A percentile compares a stretch with the other conserved stretches of the same genome.
phyloP scores from a whole-genome alignment of 1,284 basidiomycete species.

The Irpex sp. region DNA sequence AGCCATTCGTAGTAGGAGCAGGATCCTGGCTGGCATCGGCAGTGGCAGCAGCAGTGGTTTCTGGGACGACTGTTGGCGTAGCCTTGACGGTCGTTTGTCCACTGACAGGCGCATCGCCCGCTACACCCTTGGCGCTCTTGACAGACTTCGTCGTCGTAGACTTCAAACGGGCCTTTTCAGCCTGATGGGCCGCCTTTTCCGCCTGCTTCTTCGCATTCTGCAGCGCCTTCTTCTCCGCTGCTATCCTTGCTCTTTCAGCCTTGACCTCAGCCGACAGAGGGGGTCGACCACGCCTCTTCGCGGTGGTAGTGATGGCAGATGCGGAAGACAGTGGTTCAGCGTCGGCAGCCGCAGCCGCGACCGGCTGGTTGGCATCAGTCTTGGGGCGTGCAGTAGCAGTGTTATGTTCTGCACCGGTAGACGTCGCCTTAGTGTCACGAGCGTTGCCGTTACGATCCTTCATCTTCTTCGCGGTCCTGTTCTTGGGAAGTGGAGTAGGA shows the following conservation, averaged over 20 bases:
- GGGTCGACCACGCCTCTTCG: conserved; percentile 22
- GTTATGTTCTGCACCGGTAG: neutral
- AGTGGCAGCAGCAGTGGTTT: neutral
- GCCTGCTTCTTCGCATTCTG: conserved; percentile 20
- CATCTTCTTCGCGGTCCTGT: conserved; percentile 32
- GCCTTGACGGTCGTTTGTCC: neutral
- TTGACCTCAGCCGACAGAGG: conserved; percentile 26
- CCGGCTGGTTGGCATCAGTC: neutral
- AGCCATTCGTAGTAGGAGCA: neutral
- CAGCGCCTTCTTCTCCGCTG: conserved; percentile 24
- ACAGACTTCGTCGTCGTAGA: conserved; percentile 9
- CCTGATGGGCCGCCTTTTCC: too few relatives aligned
- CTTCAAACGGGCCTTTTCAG: conserved; percentile 18
- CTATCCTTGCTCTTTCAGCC: conserved; percentile 20
- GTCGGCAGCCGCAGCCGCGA: neutral
- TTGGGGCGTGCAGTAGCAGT: neutral
- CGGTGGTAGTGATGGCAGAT: conserved; percentile 9
- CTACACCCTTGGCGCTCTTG: conserved; percentile 11
- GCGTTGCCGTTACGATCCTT: conserved; percentile 32
- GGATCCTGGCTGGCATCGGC: neutral
- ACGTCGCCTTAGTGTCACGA: neutral
- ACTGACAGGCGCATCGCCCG: neutral
- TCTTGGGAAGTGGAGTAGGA: conserved; percentile 21
- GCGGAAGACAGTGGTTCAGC: neutral
- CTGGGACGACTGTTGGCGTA: neutral